These are phyloP conservation scores for Backusella westeae DNA, from an alignment of 192 early-diverging fungal species.

Conservation along the genomic window DNA sequence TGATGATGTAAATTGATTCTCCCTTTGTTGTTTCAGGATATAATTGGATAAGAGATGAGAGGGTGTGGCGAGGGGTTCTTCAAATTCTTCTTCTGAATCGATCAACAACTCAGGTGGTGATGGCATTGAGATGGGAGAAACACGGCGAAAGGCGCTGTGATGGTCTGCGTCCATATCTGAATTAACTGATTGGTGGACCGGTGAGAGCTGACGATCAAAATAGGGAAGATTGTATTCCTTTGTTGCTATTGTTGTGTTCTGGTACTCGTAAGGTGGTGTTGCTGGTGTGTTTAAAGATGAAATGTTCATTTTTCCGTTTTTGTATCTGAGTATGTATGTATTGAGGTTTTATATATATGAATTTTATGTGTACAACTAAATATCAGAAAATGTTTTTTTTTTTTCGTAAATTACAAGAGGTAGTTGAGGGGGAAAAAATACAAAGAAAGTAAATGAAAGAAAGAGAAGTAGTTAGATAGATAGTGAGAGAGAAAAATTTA, in stretches of 20 bases:
- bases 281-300: slow-evolving; percentile 15
- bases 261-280: slow-evolving; percentile 15
- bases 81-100: slow-evolving; percentile 33
- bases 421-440: not conserved
- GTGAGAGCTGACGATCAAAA: slow-evolving; percentile 11
- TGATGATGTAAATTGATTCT: slow-evolving; percentile 3
- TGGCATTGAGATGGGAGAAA: slow-evolving; percentile 6
- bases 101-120: slow-evolving; percentile 30
- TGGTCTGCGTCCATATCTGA: not conserved
- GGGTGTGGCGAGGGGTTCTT: not conserved
- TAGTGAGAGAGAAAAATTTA: not conserved
- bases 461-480: not conserved
- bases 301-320: slow-evolving; percentile 7
- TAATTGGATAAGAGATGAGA: not conserved
- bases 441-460: not conserved
- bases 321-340: not conserved
- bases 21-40: not conserved
- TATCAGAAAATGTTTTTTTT: not conserved
- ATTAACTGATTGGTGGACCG: not conserved
- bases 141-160: slow-evolving; percentile 11
- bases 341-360: not conserved
- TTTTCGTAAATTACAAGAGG: not conserved
- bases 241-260: not conserved
- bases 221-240: not conserved
- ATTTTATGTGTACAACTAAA: not conserved